phyloP scores from a whole-genome alignment of 2,329 filamentous ascomycete genomes.

The Fusarium drepaniforme region DNA sequence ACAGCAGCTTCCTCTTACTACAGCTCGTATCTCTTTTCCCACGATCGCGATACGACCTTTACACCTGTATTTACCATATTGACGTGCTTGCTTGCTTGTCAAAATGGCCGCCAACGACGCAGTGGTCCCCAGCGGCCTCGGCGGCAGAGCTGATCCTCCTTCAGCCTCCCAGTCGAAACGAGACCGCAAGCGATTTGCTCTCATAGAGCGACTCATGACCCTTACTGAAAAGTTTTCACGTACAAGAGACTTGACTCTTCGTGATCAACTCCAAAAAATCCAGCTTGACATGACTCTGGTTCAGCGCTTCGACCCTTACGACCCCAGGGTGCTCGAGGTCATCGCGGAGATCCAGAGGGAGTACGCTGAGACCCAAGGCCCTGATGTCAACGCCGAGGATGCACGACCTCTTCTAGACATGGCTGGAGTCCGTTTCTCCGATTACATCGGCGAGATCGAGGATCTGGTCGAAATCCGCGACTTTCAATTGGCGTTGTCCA shows the following conservation, averaged over 20 bases:
- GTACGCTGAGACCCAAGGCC: constrained; percentile 60
- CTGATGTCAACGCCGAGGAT: constrained; percentile 53
- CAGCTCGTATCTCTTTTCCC: not conserved
- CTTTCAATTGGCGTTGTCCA: constrained; percentile 82
- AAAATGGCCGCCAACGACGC: constrained; percentile 57
- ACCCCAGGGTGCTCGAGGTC: constrained; percentile 77
- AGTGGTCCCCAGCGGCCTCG: constrained; percentile 47
- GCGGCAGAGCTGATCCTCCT: constrained; percentile 51
- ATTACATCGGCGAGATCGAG: constrained; percentile 89
- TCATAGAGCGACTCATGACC: constrained; percentile 82
- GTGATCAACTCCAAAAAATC: constrained; percentile 90
- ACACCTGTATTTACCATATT: not conserved
- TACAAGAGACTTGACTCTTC: constrained; percentile 86
- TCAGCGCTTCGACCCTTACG: constrained; percentile 86
- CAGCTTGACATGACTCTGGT: constrained; percentile 91
- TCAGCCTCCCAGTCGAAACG: constrained; percentile 77
- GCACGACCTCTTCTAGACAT: constrained; percentile 74
- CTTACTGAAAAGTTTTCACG: constrained; percentile 83
- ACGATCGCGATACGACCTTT: not conserved
- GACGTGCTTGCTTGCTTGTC: constrained; percentile 8
- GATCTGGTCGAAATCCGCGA: constrained; percentile 90
- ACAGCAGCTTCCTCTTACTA: constrained; percentile 4
- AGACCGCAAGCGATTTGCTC: constrained; percentile 87
- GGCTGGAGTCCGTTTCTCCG: constrained; percentile 86
- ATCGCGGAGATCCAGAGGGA: constrained; percentile 73